Evolutionary conservation across 306 rosid genomes (phyloP).

Genomic region (Parietaria judaica): DNA sequence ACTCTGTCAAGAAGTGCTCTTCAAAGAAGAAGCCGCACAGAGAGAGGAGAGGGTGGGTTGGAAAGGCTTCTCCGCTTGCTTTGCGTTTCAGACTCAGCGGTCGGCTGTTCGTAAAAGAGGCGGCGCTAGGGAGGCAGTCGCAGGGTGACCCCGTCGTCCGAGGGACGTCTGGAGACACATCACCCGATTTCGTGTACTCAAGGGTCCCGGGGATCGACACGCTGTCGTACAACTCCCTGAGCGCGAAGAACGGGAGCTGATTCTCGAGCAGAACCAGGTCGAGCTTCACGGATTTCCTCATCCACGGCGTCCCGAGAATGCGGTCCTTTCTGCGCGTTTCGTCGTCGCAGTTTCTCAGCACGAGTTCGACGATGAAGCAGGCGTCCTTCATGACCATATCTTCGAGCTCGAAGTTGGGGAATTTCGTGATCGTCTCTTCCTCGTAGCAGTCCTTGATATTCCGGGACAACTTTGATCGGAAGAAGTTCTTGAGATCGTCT

Average conservation of each 20-base stretch:
- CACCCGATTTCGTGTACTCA: neutral
- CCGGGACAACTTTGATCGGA: neutral
- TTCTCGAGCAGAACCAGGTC: conserved; percentile 48
- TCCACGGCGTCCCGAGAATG: conserved; percentile 33
- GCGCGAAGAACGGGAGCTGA: conserved; percentile 36
- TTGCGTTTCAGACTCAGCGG: neutral
- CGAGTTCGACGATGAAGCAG: conserved; percentile 31
- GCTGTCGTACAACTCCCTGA: conserved; percentile 16
- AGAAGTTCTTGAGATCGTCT: neutral
- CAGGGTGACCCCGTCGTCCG: neutral
- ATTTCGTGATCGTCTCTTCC: neutral
- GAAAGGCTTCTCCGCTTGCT: too few relatives aligned
- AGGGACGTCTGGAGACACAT: too few relatives aligned
- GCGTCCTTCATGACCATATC: conserved; percentile 11
- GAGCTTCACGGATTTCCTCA: conserved; percentile 18
- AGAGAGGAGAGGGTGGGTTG: neutral
- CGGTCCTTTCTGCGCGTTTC: conserved; percentile 12
- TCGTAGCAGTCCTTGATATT: neutral
- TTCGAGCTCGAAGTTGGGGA: neutral
- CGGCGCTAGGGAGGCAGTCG: neutral
- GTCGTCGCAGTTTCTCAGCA: conserved; percentile 14
- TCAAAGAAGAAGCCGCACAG: conserved; percentile 3
- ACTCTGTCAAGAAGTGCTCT: neutral
- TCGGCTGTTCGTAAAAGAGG: neutral
- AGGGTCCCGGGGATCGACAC: neutral